A percentile compares a stretch with the other conserved stretches of the same genome.
These are phyloP conservation scores for Sporothrix inflata DNA, from an alignment of 2,329 filamentous ascomycete genomes.

Conservation along the genomic window DNA sequence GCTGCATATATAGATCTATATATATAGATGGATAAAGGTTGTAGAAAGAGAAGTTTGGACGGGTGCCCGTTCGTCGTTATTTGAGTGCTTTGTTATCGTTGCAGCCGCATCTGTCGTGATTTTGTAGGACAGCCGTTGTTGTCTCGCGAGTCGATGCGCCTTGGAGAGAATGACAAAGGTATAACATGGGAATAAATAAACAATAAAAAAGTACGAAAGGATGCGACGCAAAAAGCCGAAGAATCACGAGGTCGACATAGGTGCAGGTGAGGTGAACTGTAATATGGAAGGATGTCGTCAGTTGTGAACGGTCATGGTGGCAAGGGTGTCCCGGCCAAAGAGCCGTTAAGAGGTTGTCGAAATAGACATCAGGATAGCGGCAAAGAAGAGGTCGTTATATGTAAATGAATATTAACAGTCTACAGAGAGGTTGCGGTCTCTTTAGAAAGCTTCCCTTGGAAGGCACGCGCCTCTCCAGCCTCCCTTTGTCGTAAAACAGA, in stretches of 20 bases:
- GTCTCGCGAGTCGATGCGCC: not conserved
- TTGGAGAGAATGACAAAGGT: not conserved
- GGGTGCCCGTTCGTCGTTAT: not conserved
- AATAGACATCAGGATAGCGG: too few species aligned
- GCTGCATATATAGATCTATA: not conserved
- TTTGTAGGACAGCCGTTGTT: not conserved
- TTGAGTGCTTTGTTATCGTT: not conserved
- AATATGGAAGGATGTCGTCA: not conserved
- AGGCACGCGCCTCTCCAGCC: not conserved
- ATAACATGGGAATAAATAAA: not conserved
- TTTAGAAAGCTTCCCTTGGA: too few species aligned
- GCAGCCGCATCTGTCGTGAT: not conserved
- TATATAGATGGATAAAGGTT: not conserved
- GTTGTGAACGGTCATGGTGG: too few species aligned
- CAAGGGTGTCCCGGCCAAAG: not conserved
- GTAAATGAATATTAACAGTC: too few species aligned
- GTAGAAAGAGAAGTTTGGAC: not conserved
- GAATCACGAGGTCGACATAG: not conserved
- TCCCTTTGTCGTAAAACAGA: constrained; percentile 17
- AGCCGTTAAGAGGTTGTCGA: not conserved
- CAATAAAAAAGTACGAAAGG: not conserved
- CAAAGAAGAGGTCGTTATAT: too few species aligned
- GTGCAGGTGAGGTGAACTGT: not conserved
- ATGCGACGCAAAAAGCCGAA: not conserved
- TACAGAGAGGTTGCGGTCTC: too few species aligned